Evolutionary conservation across 2,329 filamentous ascomycete species (phyloP).

Genomic region (Ilyonectria destructans): DNA sequence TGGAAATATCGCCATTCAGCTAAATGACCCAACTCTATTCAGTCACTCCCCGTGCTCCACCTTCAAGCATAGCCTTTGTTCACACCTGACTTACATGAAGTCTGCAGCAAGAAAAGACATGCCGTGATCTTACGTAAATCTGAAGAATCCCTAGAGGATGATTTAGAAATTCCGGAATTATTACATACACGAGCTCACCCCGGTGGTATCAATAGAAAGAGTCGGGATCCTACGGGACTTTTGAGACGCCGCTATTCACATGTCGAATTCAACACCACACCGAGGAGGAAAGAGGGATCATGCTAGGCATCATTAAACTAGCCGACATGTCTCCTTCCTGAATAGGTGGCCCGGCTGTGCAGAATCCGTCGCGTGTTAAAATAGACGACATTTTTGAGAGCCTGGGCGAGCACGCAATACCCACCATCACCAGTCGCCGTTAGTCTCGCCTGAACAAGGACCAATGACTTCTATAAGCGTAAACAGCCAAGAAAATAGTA

Average conservation of each 20-base stretch:
- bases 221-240: background rate
- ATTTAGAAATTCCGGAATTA: background rate
- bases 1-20: background rate
- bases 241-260: slow-evolving; percentile 1
- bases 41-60: background rate
- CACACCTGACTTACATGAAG: slow-evolving; percentile 2
- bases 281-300: background rate
- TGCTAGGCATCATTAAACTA: background rate
- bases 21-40: background rate
- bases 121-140: background rate
- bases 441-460: slow-evolving; percentile 11
- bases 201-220: background rate
- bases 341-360: slow-evolving; percentile 16
- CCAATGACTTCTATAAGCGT: slow-evolving; percentile 16
- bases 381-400: slow-evolving; percentile 11
- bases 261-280: slow-evolving; percentile 1
- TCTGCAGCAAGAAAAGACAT: background rate
- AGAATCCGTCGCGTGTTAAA: slow-evolving; percentile 6
- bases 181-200: background rate
- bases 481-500: slow-evolving; percentile 13
- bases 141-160: background rate
- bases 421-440: slow-evolving; percentile 31
- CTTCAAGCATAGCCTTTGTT: background rate
- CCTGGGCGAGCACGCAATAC: slow-evolving; percentile 24
- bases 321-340: slow-evolving; percentile 22